These are phyloP conservation scores for Saccharomyces hybrid DNA, from an alignment of 1,139 yeast genomes.

Conservation along the genomic window DNA sequence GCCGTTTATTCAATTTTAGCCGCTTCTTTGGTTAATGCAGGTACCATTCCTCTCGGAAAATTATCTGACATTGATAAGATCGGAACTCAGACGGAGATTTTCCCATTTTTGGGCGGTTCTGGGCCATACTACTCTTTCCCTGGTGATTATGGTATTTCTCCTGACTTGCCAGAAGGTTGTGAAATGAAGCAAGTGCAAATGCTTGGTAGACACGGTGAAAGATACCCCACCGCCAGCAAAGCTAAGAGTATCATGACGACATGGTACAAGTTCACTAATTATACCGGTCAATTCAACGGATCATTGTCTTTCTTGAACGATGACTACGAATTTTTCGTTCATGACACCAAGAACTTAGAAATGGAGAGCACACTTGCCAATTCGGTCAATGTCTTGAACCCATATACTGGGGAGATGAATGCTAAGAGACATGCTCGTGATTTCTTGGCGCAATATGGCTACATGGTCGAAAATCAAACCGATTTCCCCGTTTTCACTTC, in stretches of 20 bases:
- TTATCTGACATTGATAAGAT: constrained; percentile 7
- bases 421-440: constrained; percentile 20
- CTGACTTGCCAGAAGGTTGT: constrained; percentile 34
- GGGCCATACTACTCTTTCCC: constrained; percentile 18
- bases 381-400: constrained; percentile 13
- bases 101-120: constrained; percentile 16
- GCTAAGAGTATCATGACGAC: constrained; percentile 22
- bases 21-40: constrained; percentile 7
- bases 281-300: constrained; percentile 24
- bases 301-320: constrained; percentile 34
- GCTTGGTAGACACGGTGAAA: constrained; percentile 63
- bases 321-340: constrained; percentile 29
- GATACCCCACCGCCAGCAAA: constrained; percentile 44
- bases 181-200: constrained; percentile 51
- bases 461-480: constrained; percentile 10
- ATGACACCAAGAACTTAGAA: constrained; percentile 23
- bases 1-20: constrained; percentile 3
- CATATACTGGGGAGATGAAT: constrained; percentile 15
- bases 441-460: constrained; percentile 13
- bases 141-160: constrained; percentile 12
- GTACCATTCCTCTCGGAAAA: constrained; percentile 1
- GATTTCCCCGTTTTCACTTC: constrained; percentile 15
- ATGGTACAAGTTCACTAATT: constrained; percentile 25
- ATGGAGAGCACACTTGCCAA: constrained; percentile 17
- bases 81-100: constrained; percentile 14